Evolutionary conservation across 371 early-diverging fungal genomes (phyloP), one percentile per base, ranked within the genome.

Genomic region (Lichtheimia hyalospora): DNA sequence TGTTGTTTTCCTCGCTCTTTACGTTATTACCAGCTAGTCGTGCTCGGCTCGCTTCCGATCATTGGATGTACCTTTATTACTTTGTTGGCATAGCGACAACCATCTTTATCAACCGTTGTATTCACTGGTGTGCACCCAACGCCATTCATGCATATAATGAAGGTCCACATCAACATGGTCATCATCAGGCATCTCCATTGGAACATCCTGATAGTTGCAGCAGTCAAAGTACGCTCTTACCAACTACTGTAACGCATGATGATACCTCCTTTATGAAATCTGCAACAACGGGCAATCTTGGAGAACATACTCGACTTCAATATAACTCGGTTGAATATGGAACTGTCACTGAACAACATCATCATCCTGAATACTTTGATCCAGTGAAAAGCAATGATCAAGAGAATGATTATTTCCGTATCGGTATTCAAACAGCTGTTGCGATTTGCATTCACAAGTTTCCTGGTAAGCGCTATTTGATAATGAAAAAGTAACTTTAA

Each of bases 381-480:
- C 60, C 61, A 34, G 58, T 65, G 20, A 23, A 50, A 2, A 46
- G 61, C 0, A 52, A 58, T 12, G 52, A 52, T 54, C 58, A 67
- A 40, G 63, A 69, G 2, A 43, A 54, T 21, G 53, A 60, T 50
- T 54, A 52, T 15, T 60, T 60, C 40, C 48, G 70, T 28, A 84
- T 88, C 49, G 92, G 89, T 28, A 71, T 90, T 48, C 90, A 92
- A 60, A 90, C 91, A n/a, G 90, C 91, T 7, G 72, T 90, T 21
- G 90, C 92, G 14, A 87, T 92, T 40, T 85, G 87, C 10, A 70
- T 91, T 10, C 93, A 91, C 75, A 92, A 92, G 74, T 83, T 90
- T 53, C 90, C 91, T 64, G 87, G 83, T 79, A 76, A 24, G 13
- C 24, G 52, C 12, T 8, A 23, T 7, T 39, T 21, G 21, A 27